Percentiles rank a stretch among this genome's conserved stretches.
Conservation (phyloP, 495 filamentous ascomycete genomes). For the Hyaloscypha bicolor region DNA sequence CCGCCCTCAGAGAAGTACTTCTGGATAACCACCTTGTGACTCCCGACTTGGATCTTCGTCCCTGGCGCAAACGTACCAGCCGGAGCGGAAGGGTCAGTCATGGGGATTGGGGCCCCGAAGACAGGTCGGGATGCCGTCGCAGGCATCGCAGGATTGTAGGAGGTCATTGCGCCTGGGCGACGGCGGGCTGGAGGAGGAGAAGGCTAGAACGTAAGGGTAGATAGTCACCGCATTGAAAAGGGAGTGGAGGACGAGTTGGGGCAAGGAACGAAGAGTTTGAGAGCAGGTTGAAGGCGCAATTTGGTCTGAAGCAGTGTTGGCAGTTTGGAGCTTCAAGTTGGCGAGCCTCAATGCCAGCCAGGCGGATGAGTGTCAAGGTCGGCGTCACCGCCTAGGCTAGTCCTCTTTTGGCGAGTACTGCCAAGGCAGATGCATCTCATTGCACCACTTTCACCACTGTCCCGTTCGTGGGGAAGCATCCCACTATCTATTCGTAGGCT, state of each 20-base stretch:
- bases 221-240: constrained; percentile 27
- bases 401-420: background rate
- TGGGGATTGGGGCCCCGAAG: constrained; percentile 51
- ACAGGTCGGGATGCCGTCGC: constrained; percentile 51
- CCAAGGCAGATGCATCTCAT: background rate
- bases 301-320: background rate
- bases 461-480: background rate
- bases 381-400: background rate
- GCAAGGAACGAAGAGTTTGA: background rate
- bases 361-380: background rate
- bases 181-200: constrained; percentile 5
- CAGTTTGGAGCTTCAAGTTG: background rate
- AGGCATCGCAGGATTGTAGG: constrained; percentile 29
- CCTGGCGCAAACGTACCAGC: constrained; percentile 89
- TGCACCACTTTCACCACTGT: background rate
- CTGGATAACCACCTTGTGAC: constrained; percentile 92
- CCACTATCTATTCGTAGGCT: background rate
- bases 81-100: constrained; percentile 57
- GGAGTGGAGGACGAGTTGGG: background rate
- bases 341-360: background rate
- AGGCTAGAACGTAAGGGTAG: constrained; percentile 5
- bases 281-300: background rate
- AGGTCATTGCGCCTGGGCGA: constrained; percentile 30
- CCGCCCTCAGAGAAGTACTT: constrained; percentile 98
- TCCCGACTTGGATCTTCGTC: constrained; percentile 94